These are phyloP conservation scores for Hemisphaericaspora subhashii DNA, from an alignment of 1,139 yeast species.

Conservation along the genomic window DNA sequence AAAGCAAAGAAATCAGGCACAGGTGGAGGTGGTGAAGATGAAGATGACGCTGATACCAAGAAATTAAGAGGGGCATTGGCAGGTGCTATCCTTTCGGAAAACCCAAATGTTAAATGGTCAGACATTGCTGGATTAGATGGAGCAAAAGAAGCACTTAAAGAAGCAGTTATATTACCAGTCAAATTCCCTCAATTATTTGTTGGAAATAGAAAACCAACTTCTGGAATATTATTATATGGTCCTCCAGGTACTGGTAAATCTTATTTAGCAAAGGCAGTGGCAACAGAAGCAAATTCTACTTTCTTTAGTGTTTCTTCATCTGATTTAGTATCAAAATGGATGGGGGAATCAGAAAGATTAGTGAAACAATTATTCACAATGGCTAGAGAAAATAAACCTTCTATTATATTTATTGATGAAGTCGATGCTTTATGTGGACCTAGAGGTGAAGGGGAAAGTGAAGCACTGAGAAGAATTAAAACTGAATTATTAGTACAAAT, in stretches of 20 bases:
- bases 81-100: slow-evolving; percentile 88
- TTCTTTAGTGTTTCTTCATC: slow-evolving; percentile 94
- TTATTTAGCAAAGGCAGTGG: slow-evolving; percentile 94
- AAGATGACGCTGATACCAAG: slow-evolving; percentile 80
- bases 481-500: slow-evolving; percentile 95
- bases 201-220: slow-evolving; percentile 90
- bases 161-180: slow-evolving; percentile 94
- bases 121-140: slow-evolving; percentile 95
- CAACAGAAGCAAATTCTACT: slow-evolving; percentile 96
- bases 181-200: slow-evolving; percentile 88
- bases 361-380: slow-evolving; percentile 91
- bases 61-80: slow-evolving; percentile 89
- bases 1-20: slow-evolving; percentile 53
- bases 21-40: slow-evolving; percentile 49
- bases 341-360: slow-evolving; percentile 96
- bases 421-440: slow-evolving; percentile 98
- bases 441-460: slow-evolving; percentile 97
- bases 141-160: slow-evolving; percentile 95
- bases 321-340: slow-evolving; percentile 95
- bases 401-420: slow-evolving; percentile 95
- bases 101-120: slow-evolving; percentile 91
- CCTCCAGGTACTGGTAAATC: slow-evolving; percentile 99
- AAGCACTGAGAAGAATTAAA: slow-evolving; percentile 93
- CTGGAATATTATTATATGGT: slow-evolving; percentile 90
- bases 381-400: slow-evolving; percentile 96